Conservation (phyloP, 257 asterid genomes). For the Nicotiana attenuata region DNA sequence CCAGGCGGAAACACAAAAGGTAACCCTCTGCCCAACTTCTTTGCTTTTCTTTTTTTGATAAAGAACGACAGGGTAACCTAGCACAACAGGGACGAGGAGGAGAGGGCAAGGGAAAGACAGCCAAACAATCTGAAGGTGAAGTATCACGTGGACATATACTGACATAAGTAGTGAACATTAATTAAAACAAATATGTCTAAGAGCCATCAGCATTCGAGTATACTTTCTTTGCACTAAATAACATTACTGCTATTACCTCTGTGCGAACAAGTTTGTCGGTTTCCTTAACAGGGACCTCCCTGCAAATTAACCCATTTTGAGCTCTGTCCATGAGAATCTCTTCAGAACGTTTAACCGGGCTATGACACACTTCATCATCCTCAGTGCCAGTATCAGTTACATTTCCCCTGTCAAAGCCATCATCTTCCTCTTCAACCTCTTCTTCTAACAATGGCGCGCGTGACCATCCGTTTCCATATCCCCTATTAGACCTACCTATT, state of each 20-base stretch:
- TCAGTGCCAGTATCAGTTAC: constrained; percentile 53
- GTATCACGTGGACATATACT: background rate
- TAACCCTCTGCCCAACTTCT: background rate
- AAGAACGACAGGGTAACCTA: background rate
- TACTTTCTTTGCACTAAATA: background rate
- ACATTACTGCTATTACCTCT: constrained; percentile 45
- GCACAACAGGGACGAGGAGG: background rate
- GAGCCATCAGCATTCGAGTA: background rate
- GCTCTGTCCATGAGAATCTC: constrained; percentile 62
- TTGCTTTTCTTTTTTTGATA: too few species aligned
- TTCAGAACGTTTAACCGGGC: constrained; percentile 72
- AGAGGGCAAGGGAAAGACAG: background rate
- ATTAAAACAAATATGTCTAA: background rate
- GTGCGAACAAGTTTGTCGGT: constrained; percentile 57
- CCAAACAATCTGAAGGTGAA: background rate
- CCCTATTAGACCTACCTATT: constrained; percentile 27
- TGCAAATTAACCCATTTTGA: constrained; percentile 70
- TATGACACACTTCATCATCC: constrained; percentile 61
- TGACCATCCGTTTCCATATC: constrained; percentile 37
- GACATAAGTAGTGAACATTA: background rate
- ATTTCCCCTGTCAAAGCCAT: constrained; percentile 47
- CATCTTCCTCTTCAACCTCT: constrained; percentile 50
- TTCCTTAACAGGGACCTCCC: constrained; percentile 91
- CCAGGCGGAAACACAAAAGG: background rate
- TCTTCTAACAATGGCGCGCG: constrained; percentile 60